Evolutionary conservation across 2,329 filamentous ascomycete genomes (phyloP).

Genomic region (Diaporthe australafricana): DNA sequence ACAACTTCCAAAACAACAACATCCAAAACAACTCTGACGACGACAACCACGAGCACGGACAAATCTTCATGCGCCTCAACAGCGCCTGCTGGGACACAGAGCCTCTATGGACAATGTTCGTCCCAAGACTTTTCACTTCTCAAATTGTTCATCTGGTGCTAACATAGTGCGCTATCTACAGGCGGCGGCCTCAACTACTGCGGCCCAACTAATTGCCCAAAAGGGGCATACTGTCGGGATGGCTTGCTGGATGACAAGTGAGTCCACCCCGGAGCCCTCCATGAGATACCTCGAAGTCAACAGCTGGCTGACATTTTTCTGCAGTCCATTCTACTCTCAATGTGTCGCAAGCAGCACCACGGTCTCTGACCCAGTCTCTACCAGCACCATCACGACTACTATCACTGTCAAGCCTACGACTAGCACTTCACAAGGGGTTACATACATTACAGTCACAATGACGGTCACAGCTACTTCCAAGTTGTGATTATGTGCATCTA

Average conservation of each 20-base stretch:
- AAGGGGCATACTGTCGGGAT: constrained; percentile 10
- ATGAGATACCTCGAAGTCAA: neutral
- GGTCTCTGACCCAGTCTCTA: neutral
- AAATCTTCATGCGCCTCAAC: neutral
- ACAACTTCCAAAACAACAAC: neutral
- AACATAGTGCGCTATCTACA: neutral
- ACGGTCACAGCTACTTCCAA: neutral
- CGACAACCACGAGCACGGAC: neutral
- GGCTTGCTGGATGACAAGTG: constrained; percentile 11
- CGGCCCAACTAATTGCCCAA: constrained; percentile 6
- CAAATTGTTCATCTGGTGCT: neutral
- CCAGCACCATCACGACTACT: neutral
- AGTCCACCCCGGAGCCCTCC: neutral
- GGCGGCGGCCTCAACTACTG: constrained; percentile 13
- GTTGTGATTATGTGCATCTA: neutral
- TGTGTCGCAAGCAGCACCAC: constrained; percentile 16
- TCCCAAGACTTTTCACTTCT: neutral
- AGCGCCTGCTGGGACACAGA: neutral
- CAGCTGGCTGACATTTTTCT: neutral
- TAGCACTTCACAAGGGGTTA: neutral
- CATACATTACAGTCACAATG: neutral
- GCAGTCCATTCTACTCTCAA: neutral
- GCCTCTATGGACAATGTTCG: neutral
- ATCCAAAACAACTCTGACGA: neutral
- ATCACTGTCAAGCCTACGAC: neutral